These are phyloP conservation scores for Schizothecium vesticola DNA, from an alignment of 495 filamentous ascomycete species.

Conservation along the genomic window DNA sequence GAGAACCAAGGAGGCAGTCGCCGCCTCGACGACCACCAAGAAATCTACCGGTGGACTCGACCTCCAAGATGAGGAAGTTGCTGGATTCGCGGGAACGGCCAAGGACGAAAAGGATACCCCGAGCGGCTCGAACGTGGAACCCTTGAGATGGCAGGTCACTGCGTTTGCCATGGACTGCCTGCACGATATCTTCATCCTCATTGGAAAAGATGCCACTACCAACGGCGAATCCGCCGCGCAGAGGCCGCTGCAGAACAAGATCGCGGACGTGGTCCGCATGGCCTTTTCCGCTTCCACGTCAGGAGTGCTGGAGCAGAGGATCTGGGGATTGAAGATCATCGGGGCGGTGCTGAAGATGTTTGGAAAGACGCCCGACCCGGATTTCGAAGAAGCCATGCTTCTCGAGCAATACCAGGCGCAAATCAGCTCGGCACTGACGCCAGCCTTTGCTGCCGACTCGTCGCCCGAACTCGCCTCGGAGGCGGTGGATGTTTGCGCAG, in stretches of 20 bases:
- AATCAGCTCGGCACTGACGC: constrained; percentile 92
- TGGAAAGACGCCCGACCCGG: constrained; percentile 89
- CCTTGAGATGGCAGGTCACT: constrained; percentile 91
- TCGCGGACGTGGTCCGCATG: constrained; percentile 93
- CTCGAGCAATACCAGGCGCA: constrained; percentile 98
- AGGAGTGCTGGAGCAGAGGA: constrained; percentile 78
- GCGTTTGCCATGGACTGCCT: constrained; percentile 91
- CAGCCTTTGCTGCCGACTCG: constrained; percentile 92
- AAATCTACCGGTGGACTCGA: constrained; percentile 58
- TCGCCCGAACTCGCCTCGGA: constrained; percentile 92
- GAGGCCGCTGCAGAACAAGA: constrained; percentile 68
- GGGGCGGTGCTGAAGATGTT: constrained; percentile 94
- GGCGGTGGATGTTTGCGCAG: constrained; percentile 95
- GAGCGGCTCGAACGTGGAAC: constrained; percentile 70
- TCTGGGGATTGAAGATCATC: constrained; percentile 87
- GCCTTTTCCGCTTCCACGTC: constrained; percentile 97
- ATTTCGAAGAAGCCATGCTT: constrained; percentile 90
- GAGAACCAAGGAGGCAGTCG: constrained; percentile 53
- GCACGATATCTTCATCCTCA: constrained; percentile 71
- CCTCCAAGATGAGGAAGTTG: constrained; percentile 91
- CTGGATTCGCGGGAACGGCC: constrained; percentile 74
- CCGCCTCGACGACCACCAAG: constrained; percentile 32
- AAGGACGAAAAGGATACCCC: constrained; percentile 58
- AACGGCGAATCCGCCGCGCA: constrained; percentile 68
- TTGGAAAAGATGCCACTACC: constrained; percentile 65